Evolutionary conservation across 805 yeast genomes (phyloP).

Genomic region (Kodamaea hsintzibuensis): DNA sequence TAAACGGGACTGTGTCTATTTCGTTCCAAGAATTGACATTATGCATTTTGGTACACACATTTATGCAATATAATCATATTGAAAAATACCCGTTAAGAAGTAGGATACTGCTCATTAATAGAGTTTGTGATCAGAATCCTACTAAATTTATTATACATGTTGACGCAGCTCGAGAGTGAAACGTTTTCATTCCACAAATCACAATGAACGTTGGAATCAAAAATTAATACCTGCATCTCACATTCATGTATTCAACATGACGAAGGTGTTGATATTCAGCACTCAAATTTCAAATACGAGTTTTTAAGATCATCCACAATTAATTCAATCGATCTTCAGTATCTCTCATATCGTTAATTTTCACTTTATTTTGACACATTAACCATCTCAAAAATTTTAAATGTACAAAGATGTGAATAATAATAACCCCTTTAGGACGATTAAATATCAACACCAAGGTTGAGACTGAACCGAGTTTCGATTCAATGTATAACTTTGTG

Average conservation of each 20-base stretch:
- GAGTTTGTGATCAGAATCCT: not conserved
- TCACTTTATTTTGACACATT: not conserved
- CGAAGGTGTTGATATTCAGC: too few relatives aligned
- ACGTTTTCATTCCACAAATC: not conserved
- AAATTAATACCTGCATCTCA: too few relatives aligned
- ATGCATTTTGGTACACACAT: not conserved
- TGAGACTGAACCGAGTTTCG: too few relatives aligned
- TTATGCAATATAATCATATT: not conserved
- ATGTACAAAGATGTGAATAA: not conserved
- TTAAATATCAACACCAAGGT: not conserved
- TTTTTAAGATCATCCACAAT: too few relatives aligned
- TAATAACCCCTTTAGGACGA: not conserved
- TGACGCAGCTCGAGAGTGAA: not conserved
- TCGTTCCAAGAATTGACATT: not conserved
- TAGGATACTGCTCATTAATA: not conserved
- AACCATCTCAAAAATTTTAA: not conserved
- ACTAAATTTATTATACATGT: not conserved
- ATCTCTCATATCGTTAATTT: too few relatives aligned
- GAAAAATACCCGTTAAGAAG: not conserved
- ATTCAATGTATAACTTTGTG: too few relatives aligned
- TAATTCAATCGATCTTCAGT: too few relatives aligned
- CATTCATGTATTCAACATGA: too few relatives aligned
- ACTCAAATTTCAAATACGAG: too few relatives aligned
- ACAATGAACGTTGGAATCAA: not conserved
- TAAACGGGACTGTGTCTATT: not conserved